These are phyloP conservation scores for Calonectria hongkongensis DNA, from an alignment of 2,329 filamentous ascomycete genomes.

Conservation along the genomic window DNA sequence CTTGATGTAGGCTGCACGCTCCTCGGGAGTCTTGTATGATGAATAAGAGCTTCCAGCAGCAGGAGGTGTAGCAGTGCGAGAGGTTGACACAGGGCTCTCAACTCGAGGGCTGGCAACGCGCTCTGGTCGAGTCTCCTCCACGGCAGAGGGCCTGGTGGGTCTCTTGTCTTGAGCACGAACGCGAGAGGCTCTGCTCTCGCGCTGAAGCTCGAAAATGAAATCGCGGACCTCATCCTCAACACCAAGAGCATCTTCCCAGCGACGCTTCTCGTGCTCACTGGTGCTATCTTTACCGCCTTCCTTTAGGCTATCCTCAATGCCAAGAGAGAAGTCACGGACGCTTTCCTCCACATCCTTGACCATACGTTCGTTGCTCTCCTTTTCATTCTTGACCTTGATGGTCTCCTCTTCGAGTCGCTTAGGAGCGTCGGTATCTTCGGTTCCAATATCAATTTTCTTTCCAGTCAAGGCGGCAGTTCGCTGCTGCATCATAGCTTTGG, in stretches of 20 bases:
- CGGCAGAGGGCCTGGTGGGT: slow-evolving; percentile 63
- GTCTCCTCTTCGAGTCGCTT: slow-evolving; percentile 93
- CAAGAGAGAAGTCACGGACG: slow-evolving; percentile 88
- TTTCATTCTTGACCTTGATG: slow-evolving; percentile 86
- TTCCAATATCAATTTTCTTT: slow-evolving; percentile 80
- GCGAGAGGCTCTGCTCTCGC: slow-evolving; percentile 85
- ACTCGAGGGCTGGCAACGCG: slow-evolving; percentile 65
- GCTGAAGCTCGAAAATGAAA: slow-evolving; percentile 97
- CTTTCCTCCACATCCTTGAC: slow-evolving; percentile 97
- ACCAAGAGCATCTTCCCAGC: slow-evolving; percentile 96
- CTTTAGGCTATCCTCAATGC: slow-evolving; percentile 91
- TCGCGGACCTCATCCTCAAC: slow-evolving; percentile 98
- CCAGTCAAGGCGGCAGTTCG: slow-evolving; percentile 94
- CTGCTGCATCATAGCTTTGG: slow-evolving; percentile 99
- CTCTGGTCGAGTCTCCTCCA: slow-evolving; percentile 66
- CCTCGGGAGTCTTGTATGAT: slow-evolving; percentile 92
- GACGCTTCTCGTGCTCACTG: slow-evolving; percentile 91
- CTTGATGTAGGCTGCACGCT: slow-evolving; percentile 96
- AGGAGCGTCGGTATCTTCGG: slow-evolving; percentile 86
- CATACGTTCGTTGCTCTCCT: slow-evolving; percentile 97
- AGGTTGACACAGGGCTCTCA: slow-evolving; percentile 72
- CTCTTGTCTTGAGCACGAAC: slow-evolving; percentile 77
- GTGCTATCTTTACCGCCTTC: slow-evolving; percentile 84
- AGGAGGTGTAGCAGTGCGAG: slow-evolving; percentile 68
- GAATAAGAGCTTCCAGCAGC: slow-evolving; percentile 81